Evolutionary conservation across 2,329 filamentous ascomycete species (phyloP).

Genomic region (Elsinoe necatrix): DNA sequence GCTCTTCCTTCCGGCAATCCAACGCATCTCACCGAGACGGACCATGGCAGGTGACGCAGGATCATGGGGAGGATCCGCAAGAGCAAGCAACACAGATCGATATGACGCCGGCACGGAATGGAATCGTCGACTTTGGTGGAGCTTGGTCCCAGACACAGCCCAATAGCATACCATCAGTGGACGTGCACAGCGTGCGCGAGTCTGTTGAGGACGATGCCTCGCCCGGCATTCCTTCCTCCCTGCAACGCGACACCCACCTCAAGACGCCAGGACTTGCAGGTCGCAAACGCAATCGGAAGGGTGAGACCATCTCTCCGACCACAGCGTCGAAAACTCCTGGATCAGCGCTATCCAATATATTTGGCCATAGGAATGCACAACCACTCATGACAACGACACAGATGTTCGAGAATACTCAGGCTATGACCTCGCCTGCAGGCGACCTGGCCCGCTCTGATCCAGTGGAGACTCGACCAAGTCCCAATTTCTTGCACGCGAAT

Average conservation of each 20-base stretch:
- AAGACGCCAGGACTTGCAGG: slow-evolving; percentile 37
- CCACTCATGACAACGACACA: slow-evolving; percentile 37
- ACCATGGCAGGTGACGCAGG: slow-evolving; percentile 28
- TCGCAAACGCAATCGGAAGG: slow-evolving; percentile 33
- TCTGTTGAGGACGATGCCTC: slow-evolving; percentile 20
- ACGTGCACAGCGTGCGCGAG: slow-evolving; percentile 16
- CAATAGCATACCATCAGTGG: slow-evolving; percentile 19
- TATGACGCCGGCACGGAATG: slow-evolving; percentile 20
- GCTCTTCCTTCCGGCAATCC: background rate
- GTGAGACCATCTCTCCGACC: slow-evolving; percentile 36
- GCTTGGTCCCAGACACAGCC: slow-evolving; percentile 20
- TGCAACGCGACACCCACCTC: slow-evolving; percentile 26
- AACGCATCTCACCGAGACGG: background rate
- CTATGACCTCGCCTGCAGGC: slow-evolving; percentile 35
- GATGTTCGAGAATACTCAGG: slow-evolving; percentile 39
- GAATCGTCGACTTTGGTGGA: slow-evolving; percentile 26
- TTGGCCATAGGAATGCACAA: slow-evolving; percentile 29
- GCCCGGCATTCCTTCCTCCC: slow-evolving; percentile 17
- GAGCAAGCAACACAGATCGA: slow-evolving; percentile 15
- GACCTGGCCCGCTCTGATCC: slow-evolving; percentile 35
- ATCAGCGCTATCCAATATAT: slow-evolving; percentile 30
- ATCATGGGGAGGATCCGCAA: slow-evolving; percentile 18
- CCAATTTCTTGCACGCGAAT: slow-evolving; percentile 29
- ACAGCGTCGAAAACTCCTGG: slow-evolving; percentile 36
- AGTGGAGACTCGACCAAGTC: slow-evolving; percentile 38